Conservation (phyloP, 2,329 filamentous ascomycete species). For the Colletotrichum tofieldiae region DNA sequence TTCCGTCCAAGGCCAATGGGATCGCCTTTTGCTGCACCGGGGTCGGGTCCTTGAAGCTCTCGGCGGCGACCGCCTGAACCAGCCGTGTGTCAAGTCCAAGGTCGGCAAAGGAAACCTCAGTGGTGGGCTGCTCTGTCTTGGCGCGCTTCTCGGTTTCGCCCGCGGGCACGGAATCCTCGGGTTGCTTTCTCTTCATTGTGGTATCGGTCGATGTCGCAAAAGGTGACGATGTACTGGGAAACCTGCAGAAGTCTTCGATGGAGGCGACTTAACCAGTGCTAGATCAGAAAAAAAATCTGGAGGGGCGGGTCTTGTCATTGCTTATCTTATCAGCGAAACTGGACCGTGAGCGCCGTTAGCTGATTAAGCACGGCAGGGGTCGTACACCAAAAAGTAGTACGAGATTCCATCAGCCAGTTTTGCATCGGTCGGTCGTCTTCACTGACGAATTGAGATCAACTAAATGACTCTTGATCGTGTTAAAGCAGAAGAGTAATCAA, state of each 20-base stretch:
- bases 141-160: constrained; percentile 50
- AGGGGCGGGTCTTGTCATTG: constrained; percentile 31
- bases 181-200: constrained; percentile 75
- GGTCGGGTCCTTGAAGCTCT: constrained; percentile 90
- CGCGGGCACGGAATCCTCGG: constrained; percentile 67
- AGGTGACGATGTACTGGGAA: background rate
- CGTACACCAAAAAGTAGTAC: background rate
- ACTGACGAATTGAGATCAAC: too few species aligned
- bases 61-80: constrained; percentile 86
- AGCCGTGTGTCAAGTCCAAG: constrained; percentile 88
- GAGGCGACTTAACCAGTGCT: constrained; percentile 19
- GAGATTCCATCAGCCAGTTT: too few species aligned
- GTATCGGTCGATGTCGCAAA: constrained; percentile 9
- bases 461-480: too few species aligned
- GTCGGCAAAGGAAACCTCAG: constrained; percentile 76
- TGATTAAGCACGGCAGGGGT: constrained; percentile 7
- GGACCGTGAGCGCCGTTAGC: background rate
- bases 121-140: constrained; percentile 47
- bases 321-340: constrained; percentile 34
- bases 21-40: constrained; percentile 90
- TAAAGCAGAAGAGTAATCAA: too few species aligned
- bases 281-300: constrained; percentile 38
- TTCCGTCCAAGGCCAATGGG: constrained; percentile 87
- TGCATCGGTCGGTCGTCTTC: too few species aligned
- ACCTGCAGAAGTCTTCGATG: background rate